Evolutionary conservation across 495 filamentous ascomycete genomes (phyloP).

Genomic region (Clohesyomyces aquaticus): DNA sequence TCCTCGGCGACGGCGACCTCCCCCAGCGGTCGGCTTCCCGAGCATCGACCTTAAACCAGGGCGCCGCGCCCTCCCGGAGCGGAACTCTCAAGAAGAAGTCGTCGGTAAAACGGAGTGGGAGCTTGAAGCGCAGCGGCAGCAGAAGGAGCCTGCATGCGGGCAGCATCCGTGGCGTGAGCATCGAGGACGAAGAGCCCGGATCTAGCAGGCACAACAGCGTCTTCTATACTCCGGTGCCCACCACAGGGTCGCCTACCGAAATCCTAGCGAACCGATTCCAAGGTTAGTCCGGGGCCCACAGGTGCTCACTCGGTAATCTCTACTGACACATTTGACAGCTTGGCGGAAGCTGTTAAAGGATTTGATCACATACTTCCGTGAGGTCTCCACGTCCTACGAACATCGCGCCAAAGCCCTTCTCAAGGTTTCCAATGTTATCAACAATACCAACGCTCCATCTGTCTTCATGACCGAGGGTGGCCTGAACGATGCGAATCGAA

Average conservation of each 20-base stretch:
- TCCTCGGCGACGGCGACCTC: slow-evolving; percentile 54
- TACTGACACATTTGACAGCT: slow-evolving; percentile 56
- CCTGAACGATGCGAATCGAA: slow-evolving; percentile 79
- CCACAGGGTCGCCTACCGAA: slow-evolving; percentile 83
- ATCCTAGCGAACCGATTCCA: slow-evolving; percentile 87
- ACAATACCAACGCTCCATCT: slow-evolving; percentile 73
- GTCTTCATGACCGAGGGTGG: slow-evolving; percentile 78
- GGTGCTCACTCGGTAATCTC: not conserved
- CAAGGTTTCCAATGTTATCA: slow-evolving; percentile 81
- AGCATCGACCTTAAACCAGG: slow-evolving; percentile 43
- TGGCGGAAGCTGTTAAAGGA: slow-evolving; percentile 97
- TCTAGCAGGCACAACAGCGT: slow-evolving; percentile 79
- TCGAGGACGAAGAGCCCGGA: slow-evolving; percentile 59
- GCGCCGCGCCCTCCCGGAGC: slow-evolving; percentile 62
- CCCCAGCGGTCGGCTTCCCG: slow-evolving; percentile 49
- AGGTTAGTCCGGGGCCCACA: slow-evolving; percentile 57
- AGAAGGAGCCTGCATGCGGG: slow-evolving; percentile 69
- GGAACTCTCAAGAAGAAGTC: slow-evolving; percentile 85
- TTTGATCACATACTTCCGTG: slow-evolving; percentile 89
- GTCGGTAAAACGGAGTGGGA: slow-evolving; percentile 71
- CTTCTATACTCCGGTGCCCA: slow-evolving; percentile 88
- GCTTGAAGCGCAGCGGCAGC: slow-evolving; percentile 79
- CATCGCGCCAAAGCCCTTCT: slow-evolving; percentile 77
- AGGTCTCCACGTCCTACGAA: slow-evolving; percentile 90
- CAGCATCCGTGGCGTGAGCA: slow-evolving; percentile 73